Base-by-base conservation (phyloP, 257 asterid genomes). In the Dorcoceras hygrometricum region DNA sequence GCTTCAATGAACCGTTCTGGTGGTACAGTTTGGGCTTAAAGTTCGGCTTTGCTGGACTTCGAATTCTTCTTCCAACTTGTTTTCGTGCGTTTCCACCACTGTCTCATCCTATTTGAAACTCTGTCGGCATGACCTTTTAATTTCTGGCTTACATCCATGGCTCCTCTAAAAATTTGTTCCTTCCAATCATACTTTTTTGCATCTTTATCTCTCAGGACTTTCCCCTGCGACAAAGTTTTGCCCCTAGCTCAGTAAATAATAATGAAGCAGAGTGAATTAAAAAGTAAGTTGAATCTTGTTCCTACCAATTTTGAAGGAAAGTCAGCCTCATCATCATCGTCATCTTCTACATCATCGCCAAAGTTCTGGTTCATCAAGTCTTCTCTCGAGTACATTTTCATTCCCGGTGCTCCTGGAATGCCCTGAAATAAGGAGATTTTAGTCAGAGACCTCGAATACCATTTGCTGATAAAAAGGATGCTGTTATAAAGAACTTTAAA, bases 311-410 rank as follows among this genome's bases (percentile, higher is more conserved):
- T 87, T n/a, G 94, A 78, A 16, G 92, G 85, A 23, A 91, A 72
- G 39, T 74, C 80, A 0, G 82, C 74, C 57, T 84, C 95, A 3
- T 86, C 91, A 6, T 86, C 96, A 0, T 83, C 95, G 0, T 89
- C 95, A 1, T 84, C 97, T 20, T 87, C 96, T 53, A 57, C 95
- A 68, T 80, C 95, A 29, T 70, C 81, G 36, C 96, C 98, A 36
- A 87, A 81, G 11, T 84, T 89, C 70, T 91, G 85, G 68, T 85
- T 85, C 95, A 82, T 89, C 77, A 91, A 80, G 65, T 91, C 98
- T 72, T 91, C 98, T 72, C 92, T 79, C 0, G 98, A 89, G 83
- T 87, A 91, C 98, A 91, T 91, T 83, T 91, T 84, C 98, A 91
- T 91, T 62, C 88, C 79, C 1, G 98, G 96, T 46, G 96, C 95